phyloP scores from a whole-genome alignment of 23 red algal species.

The Gracilaria vermiculophylla region DNA sequence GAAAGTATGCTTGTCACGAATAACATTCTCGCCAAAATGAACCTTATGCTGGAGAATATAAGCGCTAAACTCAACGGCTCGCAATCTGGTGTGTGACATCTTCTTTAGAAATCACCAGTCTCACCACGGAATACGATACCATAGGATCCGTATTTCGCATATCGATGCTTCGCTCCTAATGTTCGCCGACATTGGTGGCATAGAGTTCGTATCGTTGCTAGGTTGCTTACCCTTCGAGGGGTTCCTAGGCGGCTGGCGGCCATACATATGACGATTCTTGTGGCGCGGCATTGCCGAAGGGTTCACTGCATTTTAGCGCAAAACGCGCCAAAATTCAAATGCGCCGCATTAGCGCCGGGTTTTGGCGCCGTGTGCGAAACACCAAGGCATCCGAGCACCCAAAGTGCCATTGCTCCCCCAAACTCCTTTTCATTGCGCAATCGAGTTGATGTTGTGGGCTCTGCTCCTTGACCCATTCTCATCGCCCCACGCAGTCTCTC shows the following conservation, averaged over 20 bases:
- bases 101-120: no score
- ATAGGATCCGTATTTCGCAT: no score
- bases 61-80: conserved; percentile 6
- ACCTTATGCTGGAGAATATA: conserved; percentile 18
- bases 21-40: conserved; percentile 25
- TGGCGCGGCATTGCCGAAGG: background rate
- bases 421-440: background rate
- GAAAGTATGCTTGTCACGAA: conserved; percentile 17
- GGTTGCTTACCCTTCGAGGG: no score
- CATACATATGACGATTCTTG: no score
- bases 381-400: background rate
- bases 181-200: no score
- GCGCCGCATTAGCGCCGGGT: background rate
- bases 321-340: conserved; percentile 18
- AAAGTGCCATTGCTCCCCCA: background rate
- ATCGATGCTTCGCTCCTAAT: no score
- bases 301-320: background rate
- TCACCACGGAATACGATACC: no score
- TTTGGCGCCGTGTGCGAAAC: conserved; percentile 20
- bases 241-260: no score
- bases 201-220: no score
- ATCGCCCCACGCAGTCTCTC: background rate
- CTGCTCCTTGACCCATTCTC: no score
- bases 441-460: no score
- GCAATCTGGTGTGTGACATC: background rate